Conservation (phyloP, 2,329 filamentous ascomycete species). For the Xylariomycetidae sp. region DNA sequence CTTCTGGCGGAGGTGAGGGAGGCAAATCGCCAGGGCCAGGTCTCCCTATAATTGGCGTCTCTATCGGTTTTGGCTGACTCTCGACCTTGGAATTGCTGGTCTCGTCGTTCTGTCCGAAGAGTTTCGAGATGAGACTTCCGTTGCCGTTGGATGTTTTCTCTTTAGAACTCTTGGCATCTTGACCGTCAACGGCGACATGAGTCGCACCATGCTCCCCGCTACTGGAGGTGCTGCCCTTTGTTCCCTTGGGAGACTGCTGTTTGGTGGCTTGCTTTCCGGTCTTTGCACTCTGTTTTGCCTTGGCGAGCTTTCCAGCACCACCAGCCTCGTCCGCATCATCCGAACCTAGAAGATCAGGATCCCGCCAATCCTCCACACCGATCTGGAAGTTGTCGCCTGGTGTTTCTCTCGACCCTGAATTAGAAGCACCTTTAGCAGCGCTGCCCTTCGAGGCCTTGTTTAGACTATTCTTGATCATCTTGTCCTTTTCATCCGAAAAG, state of each 20-base stretch:
- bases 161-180: constrained; percentile 23
- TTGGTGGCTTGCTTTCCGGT: neutral
- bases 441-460: constrained; percentile 31
- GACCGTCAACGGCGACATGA: constrained; percentile 25
- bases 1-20: constrained; percentile 31
- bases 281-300: neutral
- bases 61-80: constrained; percentile 19
- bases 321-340: constrained; percentile 12
- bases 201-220: constrained; percentile 64
- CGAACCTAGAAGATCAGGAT: constrained; percentile 63
- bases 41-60: constrained; percentile 17
- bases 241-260: too few species aligned
- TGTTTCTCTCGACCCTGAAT: constrained; percentile 14
- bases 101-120: constrained; percentile 43
- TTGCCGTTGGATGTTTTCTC: constrained; percentile 12
- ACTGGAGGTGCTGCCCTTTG: constrained; percentile 36
- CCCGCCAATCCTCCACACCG: constrained; percentile 82
- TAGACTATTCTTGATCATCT: constrained; percentile 36
- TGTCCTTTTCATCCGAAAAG: constrained; percentile 54
- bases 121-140: constrained; percentile 41
- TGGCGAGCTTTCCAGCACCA: neutral
- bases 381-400: constrained; percentile 66
- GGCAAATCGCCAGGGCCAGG: constrained; percentile 20
- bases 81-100: constrained; percentile 26
- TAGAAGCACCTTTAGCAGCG: constrained; percentile 13